Conservation (phyloP, 208 protist genomes). For the Leishmania tarentolae region DNA sequence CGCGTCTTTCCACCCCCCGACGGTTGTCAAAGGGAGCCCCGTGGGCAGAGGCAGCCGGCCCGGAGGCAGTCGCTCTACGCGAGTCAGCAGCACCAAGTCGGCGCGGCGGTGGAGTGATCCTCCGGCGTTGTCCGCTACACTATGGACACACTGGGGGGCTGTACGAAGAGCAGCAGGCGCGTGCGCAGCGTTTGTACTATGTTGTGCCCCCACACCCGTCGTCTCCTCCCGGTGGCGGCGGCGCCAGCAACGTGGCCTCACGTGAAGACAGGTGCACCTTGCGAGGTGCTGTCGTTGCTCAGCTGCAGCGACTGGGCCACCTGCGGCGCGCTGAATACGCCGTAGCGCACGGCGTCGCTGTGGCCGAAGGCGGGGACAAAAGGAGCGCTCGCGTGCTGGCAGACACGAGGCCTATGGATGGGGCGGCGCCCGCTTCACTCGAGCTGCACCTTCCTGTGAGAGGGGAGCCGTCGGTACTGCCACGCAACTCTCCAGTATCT, state of each 20-base stretch:
- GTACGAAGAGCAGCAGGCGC: constrained; percentile 53
- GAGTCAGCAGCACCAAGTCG: constrained; percentile 4
- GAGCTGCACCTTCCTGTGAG: neutral
- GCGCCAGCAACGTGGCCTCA: neutral
- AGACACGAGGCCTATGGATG: neutral
- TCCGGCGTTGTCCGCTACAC: constrained; percentile 65
- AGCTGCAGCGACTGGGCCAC: constrained; percentile 49
- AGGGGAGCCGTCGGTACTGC: neutral
- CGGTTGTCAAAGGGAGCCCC: neutral
- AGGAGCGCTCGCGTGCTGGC: neutral
- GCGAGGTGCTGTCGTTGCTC: constrained; percentile 41
- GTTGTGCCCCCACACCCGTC: constrained; percentile 25
- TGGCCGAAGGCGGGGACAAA: neutral
- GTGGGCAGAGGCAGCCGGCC: neutral
- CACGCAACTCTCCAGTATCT: neutral
- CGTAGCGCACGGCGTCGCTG: neutral
- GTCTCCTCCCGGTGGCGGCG: neutral
- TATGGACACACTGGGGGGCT: constrained; percentile 56
- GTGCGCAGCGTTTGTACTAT: constrained; percentile 47
- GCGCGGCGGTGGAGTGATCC: constrained; percentile 67
- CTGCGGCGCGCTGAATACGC: neutral
- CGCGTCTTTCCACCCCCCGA: neutral
- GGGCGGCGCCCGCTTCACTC: neutral
- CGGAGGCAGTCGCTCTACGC: neutral
- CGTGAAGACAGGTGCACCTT: constrained; percentile 31